A percentile compares a stretch with the other conserved stretches of the same genome.
phyloP scores from a whole-genome alignment of 305 asterid genomes.

The Lippia alba region DNA sequence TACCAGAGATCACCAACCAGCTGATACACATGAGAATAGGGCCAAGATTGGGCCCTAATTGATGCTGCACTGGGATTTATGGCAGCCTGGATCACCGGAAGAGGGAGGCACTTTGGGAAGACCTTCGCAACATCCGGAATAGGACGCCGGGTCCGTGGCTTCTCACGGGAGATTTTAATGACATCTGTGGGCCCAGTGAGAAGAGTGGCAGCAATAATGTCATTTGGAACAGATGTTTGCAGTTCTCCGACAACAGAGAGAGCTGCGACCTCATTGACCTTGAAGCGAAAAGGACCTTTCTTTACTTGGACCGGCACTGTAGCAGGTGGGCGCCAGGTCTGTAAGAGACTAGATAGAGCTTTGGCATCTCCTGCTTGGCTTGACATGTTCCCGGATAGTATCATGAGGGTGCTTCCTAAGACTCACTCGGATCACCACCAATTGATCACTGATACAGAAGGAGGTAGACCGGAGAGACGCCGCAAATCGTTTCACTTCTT shows the following conservation, averaged over 20 bases:
- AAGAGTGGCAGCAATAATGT: too few species aligned
- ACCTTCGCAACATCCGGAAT: background rate
- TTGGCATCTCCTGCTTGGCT: background rate
- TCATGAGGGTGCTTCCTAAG: background rate
- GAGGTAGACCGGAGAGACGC: fast-evolving
- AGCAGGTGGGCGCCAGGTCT: background rate
- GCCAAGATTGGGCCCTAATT: background rate
- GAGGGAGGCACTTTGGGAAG: background rate
- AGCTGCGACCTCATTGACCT: background rate
- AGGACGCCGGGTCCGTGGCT: background rate
- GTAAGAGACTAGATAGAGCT: background rate
- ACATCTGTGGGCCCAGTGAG: background rate
- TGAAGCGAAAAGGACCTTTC: background rate
- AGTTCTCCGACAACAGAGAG: too few species aligned
- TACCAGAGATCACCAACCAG: background rate
- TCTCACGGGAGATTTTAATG: background rate
- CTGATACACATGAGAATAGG: background rate
- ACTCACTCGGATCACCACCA: background rate
- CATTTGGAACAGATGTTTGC: too few species aligned
- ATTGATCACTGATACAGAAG: too few species aligned
- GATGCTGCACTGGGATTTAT: background rate
- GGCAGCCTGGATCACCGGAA: background rate
- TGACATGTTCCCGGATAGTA: background rate
- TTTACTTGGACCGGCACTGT: background rate
- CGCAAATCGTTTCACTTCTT: background rate